Evolutionary conservation across 441 rosid species (phyloP).

Genomic region (Populus tomentosa): DNA sequence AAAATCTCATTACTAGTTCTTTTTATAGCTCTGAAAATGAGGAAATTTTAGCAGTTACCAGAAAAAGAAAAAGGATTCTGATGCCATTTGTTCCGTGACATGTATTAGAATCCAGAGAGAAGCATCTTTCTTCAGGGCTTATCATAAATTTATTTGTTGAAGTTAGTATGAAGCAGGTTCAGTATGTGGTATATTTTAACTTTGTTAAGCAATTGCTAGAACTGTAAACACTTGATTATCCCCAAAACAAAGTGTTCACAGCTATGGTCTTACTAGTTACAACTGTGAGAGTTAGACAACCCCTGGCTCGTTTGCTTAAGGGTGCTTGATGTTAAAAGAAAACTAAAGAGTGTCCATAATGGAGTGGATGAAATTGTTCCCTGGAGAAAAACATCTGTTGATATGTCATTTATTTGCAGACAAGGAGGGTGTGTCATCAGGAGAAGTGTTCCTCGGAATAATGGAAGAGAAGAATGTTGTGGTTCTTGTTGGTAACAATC

Average conservation of each 20-base stretch:
- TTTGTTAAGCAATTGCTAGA: not conserved
- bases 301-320: not conserved
- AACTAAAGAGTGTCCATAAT: not conserved
- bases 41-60: not conserved
- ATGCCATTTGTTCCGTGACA: not conserved
- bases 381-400: not conserved
- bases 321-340: not conserved
- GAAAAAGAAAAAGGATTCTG: not conserved
- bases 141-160: not conserved
- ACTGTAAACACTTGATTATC: not conserved
- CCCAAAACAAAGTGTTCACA: not conserved
- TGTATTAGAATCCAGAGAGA: not conserved
- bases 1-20: not conserved
- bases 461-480: not conserved
- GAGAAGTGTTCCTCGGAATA: not conserved
- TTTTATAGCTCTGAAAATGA: not conserved
- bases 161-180: not conserved
- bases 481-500: not conserved
- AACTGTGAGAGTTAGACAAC: not conserved
- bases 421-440: not conserved
- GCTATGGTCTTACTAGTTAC: not conserved
- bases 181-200: not conserved
- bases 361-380: not conserved
- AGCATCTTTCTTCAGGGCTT: not conserved
- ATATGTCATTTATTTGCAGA: not conserved